phyloP scores from a whole-genome alignment of 148 eudicot genomes.

The Cornus suecica region DNA sequence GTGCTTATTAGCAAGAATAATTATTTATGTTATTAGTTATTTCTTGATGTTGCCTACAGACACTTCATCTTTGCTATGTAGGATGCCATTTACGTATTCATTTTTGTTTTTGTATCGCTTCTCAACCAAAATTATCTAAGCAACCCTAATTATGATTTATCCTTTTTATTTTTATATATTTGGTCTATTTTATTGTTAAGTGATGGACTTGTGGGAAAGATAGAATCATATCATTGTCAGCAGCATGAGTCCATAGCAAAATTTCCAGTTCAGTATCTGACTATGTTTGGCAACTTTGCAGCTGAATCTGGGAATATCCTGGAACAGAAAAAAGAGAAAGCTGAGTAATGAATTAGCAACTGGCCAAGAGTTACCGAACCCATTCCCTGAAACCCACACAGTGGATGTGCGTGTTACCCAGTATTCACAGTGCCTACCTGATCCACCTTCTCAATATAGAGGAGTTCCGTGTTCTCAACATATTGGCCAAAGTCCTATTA shows the following conservation, averaged over 20 bases:
- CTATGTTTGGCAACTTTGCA: constrained; percentile 14
- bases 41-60: background rate
- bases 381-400: background rate
- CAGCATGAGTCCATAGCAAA: background rate
- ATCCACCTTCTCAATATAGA: background rate
- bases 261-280: background rate
- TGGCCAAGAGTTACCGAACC: background rate
- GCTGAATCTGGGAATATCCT: constrained; percentile 11
- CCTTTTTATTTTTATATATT: no score
- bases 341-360: background rate
- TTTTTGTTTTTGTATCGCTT: background rate
- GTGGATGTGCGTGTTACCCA: background rate
- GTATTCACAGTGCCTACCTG: background rate
- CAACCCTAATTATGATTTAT: no score
- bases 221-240: constrained; percentile 1
- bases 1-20: background rate
- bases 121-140: background rate
- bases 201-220: background rate
- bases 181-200: no score
- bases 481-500: background rate
- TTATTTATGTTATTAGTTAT: background rate
- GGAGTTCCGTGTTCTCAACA: background rate
- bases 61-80: background rate
- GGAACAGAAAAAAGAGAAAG: constrained; percentile 13
- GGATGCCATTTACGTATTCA: background rate